Conservation (phyloP, 192 early-diverging fungal species). For the Gamsiella multidivaricata region DNA sequence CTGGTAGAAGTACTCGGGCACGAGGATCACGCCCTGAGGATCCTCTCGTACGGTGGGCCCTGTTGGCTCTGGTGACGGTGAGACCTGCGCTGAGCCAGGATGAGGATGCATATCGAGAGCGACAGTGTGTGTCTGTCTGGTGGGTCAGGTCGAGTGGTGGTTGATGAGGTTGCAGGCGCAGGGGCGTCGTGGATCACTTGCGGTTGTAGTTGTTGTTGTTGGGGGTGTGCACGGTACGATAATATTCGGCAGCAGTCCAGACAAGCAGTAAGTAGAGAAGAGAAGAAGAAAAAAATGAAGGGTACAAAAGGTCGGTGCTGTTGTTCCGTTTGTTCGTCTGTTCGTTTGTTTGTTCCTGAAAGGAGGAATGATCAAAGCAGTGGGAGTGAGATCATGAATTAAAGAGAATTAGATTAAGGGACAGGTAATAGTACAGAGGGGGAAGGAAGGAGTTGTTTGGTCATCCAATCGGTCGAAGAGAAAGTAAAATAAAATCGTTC, state of each 20-base stretch:
- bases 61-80: conserved; percentile 51
- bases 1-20: conserved; percentile 60
- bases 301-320: background rate
- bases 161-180: too few species aligned
- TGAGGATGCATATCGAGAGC: conserved; percentile 33
- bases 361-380: too few species aligned
- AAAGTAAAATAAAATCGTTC: too few species aligned
- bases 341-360: too few species aligned
- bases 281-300: conserved; percentile 2
- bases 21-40: conserved; percentile 43
- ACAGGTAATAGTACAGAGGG: too few species aligned
- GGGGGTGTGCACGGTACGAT: too few species aligned
- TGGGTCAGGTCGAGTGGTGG: background rate
- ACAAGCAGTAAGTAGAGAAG: background rate
- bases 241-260: too few species aligned
- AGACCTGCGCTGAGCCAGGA: conserved; percentile 33
- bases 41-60: conserved; percentile 28
- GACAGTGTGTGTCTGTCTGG: background rate
- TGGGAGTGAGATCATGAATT: background rate
- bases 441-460: too few species aligned
- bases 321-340: too few species aligned
- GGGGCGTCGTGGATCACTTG: too few species aligned
- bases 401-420: background rate
- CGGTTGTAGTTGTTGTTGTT: too few species aligned
- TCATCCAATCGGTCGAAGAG: too few species aligned